Evolutionary conservation across 2,329 filamentous ascomycete genomes (phyloP).

Genomic region (Lachnellula occidentalis): DNA sequence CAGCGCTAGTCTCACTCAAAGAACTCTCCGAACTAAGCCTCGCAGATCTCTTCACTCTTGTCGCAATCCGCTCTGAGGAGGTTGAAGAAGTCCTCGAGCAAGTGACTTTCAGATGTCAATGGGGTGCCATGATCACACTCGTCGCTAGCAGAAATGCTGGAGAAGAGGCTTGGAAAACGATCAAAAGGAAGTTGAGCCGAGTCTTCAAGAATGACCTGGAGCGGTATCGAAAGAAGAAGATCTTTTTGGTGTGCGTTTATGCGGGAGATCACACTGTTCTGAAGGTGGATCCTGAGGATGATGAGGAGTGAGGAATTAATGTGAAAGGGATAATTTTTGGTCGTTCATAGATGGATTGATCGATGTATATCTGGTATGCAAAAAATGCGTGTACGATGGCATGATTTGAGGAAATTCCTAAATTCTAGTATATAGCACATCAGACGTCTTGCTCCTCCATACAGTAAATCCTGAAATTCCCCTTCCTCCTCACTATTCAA

Average conservation of each 20-base stretch:
- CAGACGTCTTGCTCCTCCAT: too few relatives aligned
- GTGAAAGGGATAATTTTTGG: not conserved
- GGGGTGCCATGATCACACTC: not conserved
- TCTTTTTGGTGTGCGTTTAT: conserved; percentile 4
- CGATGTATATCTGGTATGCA: too few relatives aligned
- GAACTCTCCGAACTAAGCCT: not conserved
- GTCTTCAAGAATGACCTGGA: not conserved
- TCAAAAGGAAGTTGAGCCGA: not conserved
- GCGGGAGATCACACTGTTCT: not conserved
- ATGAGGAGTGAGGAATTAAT: not conserved
- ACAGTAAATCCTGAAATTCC: not conserved
- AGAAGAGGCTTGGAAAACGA: conserved; percentile 2
- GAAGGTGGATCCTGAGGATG: not conserved
- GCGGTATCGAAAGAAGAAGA: not conserved
- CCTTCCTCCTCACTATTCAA: not conserved
- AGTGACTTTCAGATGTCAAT: conserved; percentile 3
- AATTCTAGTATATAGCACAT: too few relatives aligned
- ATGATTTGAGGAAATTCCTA: too few relatives aligned
- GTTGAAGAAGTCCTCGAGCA: not conserved
- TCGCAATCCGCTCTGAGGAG: not conserved
- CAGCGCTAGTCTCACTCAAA: not conserved
- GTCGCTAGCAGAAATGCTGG: not conserved
- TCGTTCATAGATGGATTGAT: too few relatives aligned
- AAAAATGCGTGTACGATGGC: too few relatives aligned
- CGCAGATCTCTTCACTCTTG: not conserved